Conservation (phyloP, 169 alveolate genomes). For the Eimeria brunetti region DNA sequence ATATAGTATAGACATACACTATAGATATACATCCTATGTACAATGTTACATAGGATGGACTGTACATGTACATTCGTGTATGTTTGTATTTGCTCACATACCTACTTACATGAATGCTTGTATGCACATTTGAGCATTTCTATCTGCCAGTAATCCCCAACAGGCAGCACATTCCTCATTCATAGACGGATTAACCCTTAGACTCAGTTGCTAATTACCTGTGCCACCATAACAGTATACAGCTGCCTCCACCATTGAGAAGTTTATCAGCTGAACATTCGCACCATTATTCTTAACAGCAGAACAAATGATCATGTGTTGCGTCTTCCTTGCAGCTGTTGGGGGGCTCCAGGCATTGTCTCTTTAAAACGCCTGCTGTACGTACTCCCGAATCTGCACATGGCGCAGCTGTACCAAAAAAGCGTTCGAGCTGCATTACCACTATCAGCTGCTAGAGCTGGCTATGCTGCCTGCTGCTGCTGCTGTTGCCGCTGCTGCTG, state of each 20-base stretch:
- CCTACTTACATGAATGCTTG: not conserved
- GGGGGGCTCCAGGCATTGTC: slow-evolving; percentile 9
- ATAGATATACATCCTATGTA: too few species aligned
- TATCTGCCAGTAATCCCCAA: not conserved
- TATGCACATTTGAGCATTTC: not conserved
- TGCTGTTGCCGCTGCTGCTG: slow-evolving; percentile 5
- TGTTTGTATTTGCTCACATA: not conserved
- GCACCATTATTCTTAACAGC: not conserved
- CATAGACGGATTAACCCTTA: not conserved
- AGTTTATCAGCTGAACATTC: too few species aligned
- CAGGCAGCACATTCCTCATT: not conserved
- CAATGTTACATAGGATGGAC: too few species aligned
- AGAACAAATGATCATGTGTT: not conserved
- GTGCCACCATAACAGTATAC: not conserved
- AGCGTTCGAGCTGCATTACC: not conserved
- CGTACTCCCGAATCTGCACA: slow-evolving; percentile 16
- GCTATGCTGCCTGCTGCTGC: not conserved
- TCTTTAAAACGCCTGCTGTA: slow-evolving; percentile 51
- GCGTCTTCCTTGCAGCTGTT: slow-evolving; percentile 12
- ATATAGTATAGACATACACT: too few species aligned
- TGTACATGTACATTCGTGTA: not conserved
- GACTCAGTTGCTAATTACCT: not conserved
- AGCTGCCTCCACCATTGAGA: not conserved
- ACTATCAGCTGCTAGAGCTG: not conserved
- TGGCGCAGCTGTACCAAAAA: not conserved